Conservation (phyloP, 225 moss, liverwort and hornwort species). For the Physcomitrellopsis africana region DNA sequence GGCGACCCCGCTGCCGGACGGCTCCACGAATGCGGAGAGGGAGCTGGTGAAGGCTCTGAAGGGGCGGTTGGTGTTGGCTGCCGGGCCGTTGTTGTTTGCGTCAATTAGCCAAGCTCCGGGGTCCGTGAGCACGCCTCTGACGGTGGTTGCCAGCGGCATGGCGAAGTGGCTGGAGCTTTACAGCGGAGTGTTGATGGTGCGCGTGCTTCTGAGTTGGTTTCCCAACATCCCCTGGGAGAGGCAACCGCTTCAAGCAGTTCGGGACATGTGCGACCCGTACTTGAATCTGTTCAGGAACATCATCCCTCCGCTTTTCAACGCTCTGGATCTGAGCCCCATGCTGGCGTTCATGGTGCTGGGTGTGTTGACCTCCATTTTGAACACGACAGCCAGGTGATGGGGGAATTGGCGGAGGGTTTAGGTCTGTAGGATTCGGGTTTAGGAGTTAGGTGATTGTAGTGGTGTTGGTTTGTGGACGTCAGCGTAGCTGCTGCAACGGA, state of each 20-base stretch:
- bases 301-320: slow-evolving; percentile 96
- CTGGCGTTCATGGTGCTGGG: slow-evolving; percentile 96
- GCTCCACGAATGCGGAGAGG: slow-evolving; percentile 53
- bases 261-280: slow-evolving; percentile 99
- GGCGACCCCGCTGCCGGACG: slow-evolving; percentile 41
- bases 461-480: slow-evolving; percentile 12
- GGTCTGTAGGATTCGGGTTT: slow-evolving; percentile 37
- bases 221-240: slow-evolving; percentile 99
- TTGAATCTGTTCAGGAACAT: slow-evolving; percentile 96
- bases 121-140: slow-evolving; percentile 92
- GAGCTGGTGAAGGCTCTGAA: slow-evolving; percentile 77
- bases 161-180: slow-evolving; percentile 99
- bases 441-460: slow-evolving; percentile 8
- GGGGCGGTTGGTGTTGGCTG: slow-evolving; percentile 80
- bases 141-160: slow-evolving; percentile 97
- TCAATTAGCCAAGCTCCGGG: slow-evolving; percentile 78
- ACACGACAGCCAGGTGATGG: slow-evolving; percentile 80
- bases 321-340: slow-evolving; percentile 97
- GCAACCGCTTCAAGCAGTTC: slow-evolving; percentile 95
- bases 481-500: background rate
- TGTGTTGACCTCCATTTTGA: slow-evolving; percentile 85
- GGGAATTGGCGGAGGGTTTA: slow-evolving; percentile 25
- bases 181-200: slow-evolving; percentile 99
- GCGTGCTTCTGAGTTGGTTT: slow-evolving; percentile 98
- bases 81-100: slow-evolving; percentile 81